These are phyloP conservation scores for Multifurca ochricompacta DNA, from an alignment of 768 basidiomycete genomes.

Conservation along the genomic window DNA sequence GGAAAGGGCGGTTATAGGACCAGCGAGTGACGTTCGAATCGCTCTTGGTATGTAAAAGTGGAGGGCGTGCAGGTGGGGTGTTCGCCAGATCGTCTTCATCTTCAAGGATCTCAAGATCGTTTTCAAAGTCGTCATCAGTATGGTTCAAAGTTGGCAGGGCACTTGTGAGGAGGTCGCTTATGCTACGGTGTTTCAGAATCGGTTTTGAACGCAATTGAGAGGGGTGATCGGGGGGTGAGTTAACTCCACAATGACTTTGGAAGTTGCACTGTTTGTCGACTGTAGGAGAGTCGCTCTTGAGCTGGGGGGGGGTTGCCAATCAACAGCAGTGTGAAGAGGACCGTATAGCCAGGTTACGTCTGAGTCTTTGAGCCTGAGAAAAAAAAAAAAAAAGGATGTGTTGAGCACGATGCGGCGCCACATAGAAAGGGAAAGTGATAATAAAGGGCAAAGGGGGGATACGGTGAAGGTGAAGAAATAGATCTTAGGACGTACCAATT, in stretches of 20 bases:
- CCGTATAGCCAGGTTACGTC: slow-evolving; percentile 99
- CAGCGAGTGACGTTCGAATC: slow-evolving; percentile 69
- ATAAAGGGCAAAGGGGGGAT: not conserved
- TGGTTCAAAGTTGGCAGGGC: slow-evolving; percentile 57
- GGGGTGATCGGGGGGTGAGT: slow-evolving; percentile 19
- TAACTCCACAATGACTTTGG: slow-evolving; percentile 48
- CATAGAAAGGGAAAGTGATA: not conserved
- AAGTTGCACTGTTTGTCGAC: slow-evolving; percentile 35
- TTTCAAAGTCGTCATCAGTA: slow-evolving; percentile 41
- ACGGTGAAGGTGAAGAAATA: not conserved
- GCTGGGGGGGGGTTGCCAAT: slow-evolving; percentile 68
- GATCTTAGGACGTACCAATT: slow-evolving; percentile 67
- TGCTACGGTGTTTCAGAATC: slow-evolving; percentile 92
- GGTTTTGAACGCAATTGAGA: slow-evolving; percentile 52
- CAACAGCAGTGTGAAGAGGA: slow-evolving; percentile 89
- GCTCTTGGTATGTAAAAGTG: slow-evolving; percentile 75
- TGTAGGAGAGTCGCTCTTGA: slow-evolving; percentile 33
- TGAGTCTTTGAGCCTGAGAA: slow-evolving; percentile 89
- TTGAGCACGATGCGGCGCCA: not conserved
- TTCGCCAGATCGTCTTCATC: slow-evolving; percentile 6
- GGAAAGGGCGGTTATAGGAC: slow-evolving; percentile 34
- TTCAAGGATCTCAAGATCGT: slow-evolving; percentile 4
- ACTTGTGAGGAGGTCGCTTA: slow-evolving; percentile 79
- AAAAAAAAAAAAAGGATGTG: slow-evolving; percentile 15
- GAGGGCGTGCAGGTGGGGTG: slow-evolving; percentile 37